Conservation (phyloP, 495 filamentous ascomycete species). For the Xylaria acuta region DNA sequence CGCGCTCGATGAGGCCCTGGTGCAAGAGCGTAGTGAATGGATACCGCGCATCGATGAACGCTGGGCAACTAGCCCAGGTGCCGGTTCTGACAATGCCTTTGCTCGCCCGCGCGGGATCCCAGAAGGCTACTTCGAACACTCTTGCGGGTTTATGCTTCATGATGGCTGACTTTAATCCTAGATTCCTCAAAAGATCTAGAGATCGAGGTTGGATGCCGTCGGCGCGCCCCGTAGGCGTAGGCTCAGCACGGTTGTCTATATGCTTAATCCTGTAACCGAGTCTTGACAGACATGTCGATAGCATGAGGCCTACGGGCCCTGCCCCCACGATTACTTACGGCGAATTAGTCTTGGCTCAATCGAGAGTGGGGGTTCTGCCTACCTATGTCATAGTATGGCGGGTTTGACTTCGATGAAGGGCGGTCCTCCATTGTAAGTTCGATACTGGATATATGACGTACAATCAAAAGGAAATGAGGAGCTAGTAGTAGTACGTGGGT, state of each 20-base stretch:
- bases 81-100: slow-evolving; percentile 71
- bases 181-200: slow-evolving; percentile 75
- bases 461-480: slow-evolving; percentile 5
- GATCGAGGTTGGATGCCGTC: slow-evolving; percentile 84
- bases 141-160: slow-evolving; percentile 76
- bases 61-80: slow-evolving; percentile 74
- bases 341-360: slow-evolving; percentile 21
- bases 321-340: slow-evolving; percentile 79
- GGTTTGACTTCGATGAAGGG: slow-evolving; percentile 23
- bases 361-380: background rate
- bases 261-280: slow-evolving; percentile 74
- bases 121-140: slow-evolving; percentile 80
- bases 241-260: slow-evolving; percentile 73
- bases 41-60: slow-evolving; percentile 75
- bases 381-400: slow-evolving; percentile 42
- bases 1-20: slow-evolving; percentile 75
- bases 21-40: slow-evolving; percentile 78
- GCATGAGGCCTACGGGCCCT: slow-evolving; percentile 84
- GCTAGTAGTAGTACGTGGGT: background rate
- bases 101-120: slow-evolving; percentile 66
- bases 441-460: background rate
- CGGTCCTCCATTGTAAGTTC: slow-evolving; percentile 28
- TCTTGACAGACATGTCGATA: slow-evolving; percentile 79
- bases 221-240: slow-evolving; percentile 74
- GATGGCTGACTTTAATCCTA: slow-evolving; percentile 74